phyloP scores from a whole-genome alignment of 169 alveolate species.

The Eimeria acervulina region DNA sequence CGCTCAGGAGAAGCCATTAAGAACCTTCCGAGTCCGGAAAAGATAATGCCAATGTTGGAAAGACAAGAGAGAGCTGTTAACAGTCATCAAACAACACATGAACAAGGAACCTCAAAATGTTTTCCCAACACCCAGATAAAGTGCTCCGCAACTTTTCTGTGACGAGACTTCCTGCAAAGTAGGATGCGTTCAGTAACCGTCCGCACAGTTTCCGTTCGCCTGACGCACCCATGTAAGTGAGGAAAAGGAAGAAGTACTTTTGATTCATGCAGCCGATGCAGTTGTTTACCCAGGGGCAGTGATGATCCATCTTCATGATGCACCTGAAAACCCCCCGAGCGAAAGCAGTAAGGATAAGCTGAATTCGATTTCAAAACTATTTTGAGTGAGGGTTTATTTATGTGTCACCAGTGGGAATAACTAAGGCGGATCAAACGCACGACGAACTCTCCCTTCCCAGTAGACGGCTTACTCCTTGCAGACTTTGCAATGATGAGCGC shows the following conservation, averaged over 20 bases:
- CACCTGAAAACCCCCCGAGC: slow-evolving; percentile 54
- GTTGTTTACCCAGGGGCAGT: slow-evolving; percentile 94
- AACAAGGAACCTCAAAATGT: neutral
- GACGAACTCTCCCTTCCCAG: too few species aligned
- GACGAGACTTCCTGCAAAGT: neutral
- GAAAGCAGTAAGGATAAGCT: neutral
- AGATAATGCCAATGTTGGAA: slow-evolving; percentile 65
- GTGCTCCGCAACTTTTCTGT: too few species aligned
- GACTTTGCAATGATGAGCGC: slow-evolving; percentile 94
- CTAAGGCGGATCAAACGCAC: neutral
- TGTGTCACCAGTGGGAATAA: too few species aligned
- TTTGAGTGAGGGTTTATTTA: too few species aligned
- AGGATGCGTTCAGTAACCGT: neutral
- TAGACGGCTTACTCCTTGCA: slow-evolving; percentile 90
- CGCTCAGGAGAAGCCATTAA: slow-evolving; percentile 42
- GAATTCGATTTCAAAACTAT: neutral
- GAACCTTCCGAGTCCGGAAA: slow-evolving; percentile 66
- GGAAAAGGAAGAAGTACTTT: slow-evolving; percentile 92
- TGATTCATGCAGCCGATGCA: slow-evolving; percentile 95
- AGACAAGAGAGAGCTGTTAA: slow-evolving; percentile 73
- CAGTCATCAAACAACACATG: neutral
- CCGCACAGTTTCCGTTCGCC: neutral
- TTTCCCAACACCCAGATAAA: neutral
- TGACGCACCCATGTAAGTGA: slow-evolving; percentile 87
- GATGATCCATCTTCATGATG: slow-evolving; percentile 92